A percentile compares a stretch with the other conserved stretches of the same genome.
phyloP scores from a whole-genome alignment of 441 rosid species.

The Pelargonium myrrhifolium region DNA sequence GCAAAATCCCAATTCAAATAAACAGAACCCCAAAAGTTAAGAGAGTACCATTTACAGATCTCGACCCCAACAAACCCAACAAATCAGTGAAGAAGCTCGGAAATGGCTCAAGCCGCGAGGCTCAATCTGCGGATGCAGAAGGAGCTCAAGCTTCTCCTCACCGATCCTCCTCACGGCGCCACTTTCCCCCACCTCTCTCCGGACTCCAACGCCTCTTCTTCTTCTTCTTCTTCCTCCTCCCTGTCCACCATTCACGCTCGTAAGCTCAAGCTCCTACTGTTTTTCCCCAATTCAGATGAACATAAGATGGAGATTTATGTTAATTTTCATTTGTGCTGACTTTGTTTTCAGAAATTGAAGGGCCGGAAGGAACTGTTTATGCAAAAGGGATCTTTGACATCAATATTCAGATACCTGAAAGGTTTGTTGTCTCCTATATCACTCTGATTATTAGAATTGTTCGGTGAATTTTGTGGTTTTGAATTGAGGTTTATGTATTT shows the following conservation, averaged over 20 bases:
- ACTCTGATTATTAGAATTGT: neutral
- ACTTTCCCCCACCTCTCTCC: slow-evolving; percentile 58
- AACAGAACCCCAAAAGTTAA: too few relatives aligned
- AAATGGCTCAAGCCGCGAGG: slow-evolving; percentile 79
- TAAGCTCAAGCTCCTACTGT: slow-evolving; percentile 18
- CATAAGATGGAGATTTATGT: neutral
- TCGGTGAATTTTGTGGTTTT: neutral
- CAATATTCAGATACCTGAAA: slow-evolving; percentile 69
- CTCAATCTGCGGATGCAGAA: slow-evolving; percentile 67
- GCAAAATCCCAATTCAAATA: too few relatives aligned
- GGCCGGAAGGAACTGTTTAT: slow-evolving; percentile 68
- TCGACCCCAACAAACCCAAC: neutral
- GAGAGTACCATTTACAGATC: too few relatives aligned
- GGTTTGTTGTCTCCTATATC: slow-evolving; percentile 25
- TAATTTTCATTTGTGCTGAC: neutral
- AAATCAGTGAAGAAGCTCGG: neutral
- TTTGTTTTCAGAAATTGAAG: slow-evolving; percentile 43
- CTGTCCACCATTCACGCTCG: slow-evolving; percentile 60
- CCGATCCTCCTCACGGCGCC: slow-evolving; percentile 67
- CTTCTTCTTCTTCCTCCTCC: slow-evolving; percentile 18
- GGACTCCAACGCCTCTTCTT: slow-evolving; percentile 30
- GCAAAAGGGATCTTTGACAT: slow-evolving; percentile 54
- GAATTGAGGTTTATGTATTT: neutral
- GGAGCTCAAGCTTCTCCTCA: slow-evolving; percentile 73
- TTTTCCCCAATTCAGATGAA: too few relatives aligned